A percentile compares a stretch with the other conserved stretches of the same genome.
These are phyloP conservation scores for Paxillus involutus DNA, from an alignment of 768 basidiomycete species.

Conservation along the genomic window DNA sequence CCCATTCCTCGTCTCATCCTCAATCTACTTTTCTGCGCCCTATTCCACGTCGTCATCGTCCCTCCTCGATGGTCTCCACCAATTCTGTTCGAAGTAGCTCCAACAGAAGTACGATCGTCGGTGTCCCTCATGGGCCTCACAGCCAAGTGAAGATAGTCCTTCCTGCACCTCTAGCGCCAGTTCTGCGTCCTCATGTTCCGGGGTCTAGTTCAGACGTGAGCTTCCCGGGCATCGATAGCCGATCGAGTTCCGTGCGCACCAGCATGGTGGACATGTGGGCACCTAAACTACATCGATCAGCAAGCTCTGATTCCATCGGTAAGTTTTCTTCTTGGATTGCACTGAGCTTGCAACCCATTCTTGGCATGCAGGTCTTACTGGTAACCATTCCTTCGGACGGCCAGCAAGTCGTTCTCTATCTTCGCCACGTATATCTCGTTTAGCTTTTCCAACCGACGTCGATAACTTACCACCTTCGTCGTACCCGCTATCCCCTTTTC, in stretches of 20 bases:
- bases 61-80: conserved; percentile 40
- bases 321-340: neutral
- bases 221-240: conserved; percentile 9
- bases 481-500: conserved; percentile 6
- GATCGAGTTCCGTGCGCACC: conserved; percentile 13
- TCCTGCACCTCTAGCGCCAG: conserved; percentile 60
- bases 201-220: conserved; percentile 8
- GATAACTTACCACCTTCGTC: neutral
- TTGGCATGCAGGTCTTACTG: neutral
- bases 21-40: conserved; percentile 6
- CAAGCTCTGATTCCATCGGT: conserved; percentile 8
- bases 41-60: conserved; percentile 29
- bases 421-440: neutral
- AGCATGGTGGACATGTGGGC: conserved; percentile 41
- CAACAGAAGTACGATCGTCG: conserved; percentile 43
- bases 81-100: conserved; percentile 34
- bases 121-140: conserved; percentile 60
- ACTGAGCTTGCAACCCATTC: neutral
- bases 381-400: neutral
- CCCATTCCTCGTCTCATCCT: conserved; percentile 4
- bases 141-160: conserved; percentile 67
- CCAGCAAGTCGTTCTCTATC: neutral
- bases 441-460: neutral
- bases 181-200: conserved; percentile 24
- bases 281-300: conserved; percentile 14